A percentile compares a stretch with the other conserved stretches of the same genome.
Evolutionary conservation across 2,329 filamentous ascomycete genomes (phyloP).

Genomic region (Ophiostoma sp.): DNA sequence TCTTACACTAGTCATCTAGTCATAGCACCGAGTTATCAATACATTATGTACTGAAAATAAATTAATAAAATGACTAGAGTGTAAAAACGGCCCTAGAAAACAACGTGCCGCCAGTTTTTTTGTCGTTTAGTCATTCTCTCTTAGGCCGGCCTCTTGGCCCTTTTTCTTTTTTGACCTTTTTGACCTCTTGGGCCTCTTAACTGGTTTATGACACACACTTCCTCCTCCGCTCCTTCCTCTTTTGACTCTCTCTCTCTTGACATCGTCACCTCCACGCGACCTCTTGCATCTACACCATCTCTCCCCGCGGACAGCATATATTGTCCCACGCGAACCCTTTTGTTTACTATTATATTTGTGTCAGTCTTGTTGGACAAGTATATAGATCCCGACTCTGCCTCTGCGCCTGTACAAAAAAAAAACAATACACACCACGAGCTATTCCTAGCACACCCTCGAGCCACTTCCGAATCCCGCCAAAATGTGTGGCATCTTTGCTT

Average conservation of each 20-base stretch:
- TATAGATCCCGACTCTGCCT: neutral
- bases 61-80: conserved; percentile 17
- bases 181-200: neutral
- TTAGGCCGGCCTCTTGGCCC: neutral
- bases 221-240: neutral
- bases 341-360: neutral
- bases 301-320: conserved; percentile 8
- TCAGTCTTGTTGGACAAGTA: conserved; percentile 13
- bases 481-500: conserved; percentile 98
- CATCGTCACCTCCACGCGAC: conserved; percentile 21
- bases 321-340: conserved; percentile 16
- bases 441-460: neutral
- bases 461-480: conserved; percentile 26
- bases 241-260: conserved; percentile 11
- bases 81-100: conserved; percentile 22
- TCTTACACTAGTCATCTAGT: conserved; percentile 14
- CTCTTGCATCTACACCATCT: conserved; percentile 15
- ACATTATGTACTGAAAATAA: conserved; percentile 5
- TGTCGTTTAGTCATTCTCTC: neutral
- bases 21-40: conserved; percentile 17
- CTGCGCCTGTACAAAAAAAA: conserved; percentile 1
- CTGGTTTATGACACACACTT: conserved; percentile 12
- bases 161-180: neutral
- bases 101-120: conserved; percentile 18
- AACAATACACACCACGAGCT: conserved; percentile 1